Conservation (phyloP, 352 stramenopile genomes). For the Phytopythium litorale region DNA sequence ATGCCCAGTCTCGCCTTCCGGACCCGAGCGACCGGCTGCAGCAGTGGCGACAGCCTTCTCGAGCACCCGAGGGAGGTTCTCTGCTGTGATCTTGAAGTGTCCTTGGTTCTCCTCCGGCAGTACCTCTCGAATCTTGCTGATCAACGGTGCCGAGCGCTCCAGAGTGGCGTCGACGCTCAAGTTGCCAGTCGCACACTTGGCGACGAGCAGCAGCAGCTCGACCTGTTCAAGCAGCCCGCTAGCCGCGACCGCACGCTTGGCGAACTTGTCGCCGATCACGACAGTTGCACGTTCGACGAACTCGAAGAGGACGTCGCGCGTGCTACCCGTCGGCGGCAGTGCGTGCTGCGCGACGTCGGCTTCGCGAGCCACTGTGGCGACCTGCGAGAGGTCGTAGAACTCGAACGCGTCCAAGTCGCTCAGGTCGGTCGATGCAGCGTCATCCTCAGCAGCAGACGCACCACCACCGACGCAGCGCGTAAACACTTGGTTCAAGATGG, state of each 20-base stretch:
- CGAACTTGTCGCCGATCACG: conserved; percentile 48
- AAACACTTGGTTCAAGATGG: conserved; percentile 58
- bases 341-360: conserved; percentile 23
- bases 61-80: conserved; percentile 26
- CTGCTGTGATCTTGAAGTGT: conserved; percentile 47
- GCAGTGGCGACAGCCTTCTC: conserved; percentile 17
- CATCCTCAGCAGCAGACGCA: conserved; percentile 3
- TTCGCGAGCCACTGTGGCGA: conserved; percentile 27
- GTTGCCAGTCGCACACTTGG: conserved; percentile 43
- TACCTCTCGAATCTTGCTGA: conserved; percentile 36
- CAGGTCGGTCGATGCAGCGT: conserved; percentile 4
- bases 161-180: conserved; percentile 46
- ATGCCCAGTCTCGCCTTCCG: background rate
- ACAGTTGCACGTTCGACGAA: conserved; percentile 57
- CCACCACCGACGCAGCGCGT: conserved; percentile 18
- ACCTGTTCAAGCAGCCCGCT: conserved; percentile 46
- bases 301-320: conserved; percentile 43
- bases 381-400: conserved; percentile 47
- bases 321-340: conserved; percentile 31
- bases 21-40: background rate
- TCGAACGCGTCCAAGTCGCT: conserved; percentile 35
- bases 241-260: conserved; percentile 52
- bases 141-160: conserved; percentile 25
- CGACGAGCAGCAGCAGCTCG: conserved; percentile 53
- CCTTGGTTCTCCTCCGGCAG: conserved; percentile 45